Evolutionary conservation across 441 rosid species (phyloP).

Genomic region (Erodium moschatum): DNA sequence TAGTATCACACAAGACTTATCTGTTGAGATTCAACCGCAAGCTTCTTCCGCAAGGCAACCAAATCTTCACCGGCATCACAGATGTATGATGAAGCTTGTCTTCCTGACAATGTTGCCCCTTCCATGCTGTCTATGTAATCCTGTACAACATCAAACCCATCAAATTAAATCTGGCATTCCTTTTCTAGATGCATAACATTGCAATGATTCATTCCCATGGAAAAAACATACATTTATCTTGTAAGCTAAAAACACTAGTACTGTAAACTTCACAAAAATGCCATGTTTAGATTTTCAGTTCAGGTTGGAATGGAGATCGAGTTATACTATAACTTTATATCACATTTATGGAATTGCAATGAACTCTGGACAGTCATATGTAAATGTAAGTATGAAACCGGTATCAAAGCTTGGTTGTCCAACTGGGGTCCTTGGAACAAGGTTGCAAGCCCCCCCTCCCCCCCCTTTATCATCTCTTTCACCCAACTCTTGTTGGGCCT

Average conservation of each 20-base stretch:
- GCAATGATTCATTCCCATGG: background rate
- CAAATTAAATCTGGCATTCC: background rate
- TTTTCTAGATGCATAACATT: background rate
- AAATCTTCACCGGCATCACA: slow-evolving; percentile 78
- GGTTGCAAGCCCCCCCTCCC: too few relatives aligned
- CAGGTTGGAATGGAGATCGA: too few relatives aligned
- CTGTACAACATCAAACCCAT: slow-evolving; percentile 29
- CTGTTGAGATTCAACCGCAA: slow-evolving; percentile 26
- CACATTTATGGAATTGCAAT: too few relatives aligned
- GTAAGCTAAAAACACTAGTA: background rate
- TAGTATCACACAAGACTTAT: slow-evolving; percentile 48
- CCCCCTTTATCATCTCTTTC: too few relatives aligned
- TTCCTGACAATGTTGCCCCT: slow-evolving; percentile 86
- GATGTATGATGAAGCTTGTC: slow-evolving; percentile 78
- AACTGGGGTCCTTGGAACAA: too few relatives aligned
- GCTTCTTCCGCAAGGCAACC: slow-evolving; percentile 52
- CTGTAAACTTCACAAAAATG: background rate
- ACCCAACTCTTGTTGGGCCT: too few relatives aligned
- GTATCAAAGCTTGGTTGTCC: too few relatives aligned
- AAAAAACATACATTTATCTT: background rate
- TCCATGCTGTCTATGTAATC: slow-evolving; percentile 99
- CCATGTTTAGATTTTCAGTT: too few relatives aligned
- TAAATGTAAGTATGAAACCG: too few relatives aligned
- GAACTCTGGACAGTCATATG: too few relatives aligned
- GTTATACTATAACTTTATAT: background rate